Evolutionary conservation across 2,329 filamentous ascomycete genomes (phyloP).

Genomic region (Penicillium brevicompactum): DNA sequence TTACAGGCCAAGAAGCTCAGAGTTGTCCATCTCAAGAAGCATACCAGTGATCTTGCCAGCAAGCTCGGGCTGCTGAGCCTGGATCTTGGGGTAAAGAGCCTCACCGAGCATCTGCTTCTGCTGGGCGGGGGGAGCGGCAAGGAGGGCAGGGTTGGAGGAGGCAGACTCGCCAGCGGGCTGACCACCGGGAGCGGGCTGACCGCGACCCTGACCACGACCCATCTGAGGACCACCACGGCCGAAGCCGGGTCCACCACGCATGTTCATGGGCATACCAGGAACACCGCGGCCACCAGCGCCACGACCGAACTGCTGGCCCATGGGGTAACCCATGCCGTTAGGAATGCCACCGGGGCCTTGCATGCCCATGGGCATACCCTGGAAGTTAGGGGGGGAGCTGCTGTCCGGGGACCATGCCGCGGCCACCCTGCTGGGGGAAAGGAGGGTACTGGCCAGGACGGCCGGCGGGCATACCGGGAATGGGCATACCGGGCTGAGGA

Average conservation of each 20-base stretch:
- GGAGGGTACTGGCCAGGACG: conserved; percentile 85
- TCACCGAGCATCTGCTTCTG: conserved; percentile 99
- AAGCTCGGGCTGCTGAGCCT: conserved; percentile 88
- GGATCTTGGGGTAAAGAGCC: conserved; percentile 97
- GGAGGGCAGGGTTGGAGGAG: conserved; percentile 51
- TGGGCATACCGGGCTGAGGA: conserved; percentile 55
- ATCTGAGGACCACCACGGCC: conserved; percentile 48
- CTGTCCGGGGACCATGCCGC: conserved; percentile 79
- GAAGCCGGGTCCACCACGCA: conserved; percentile 51
- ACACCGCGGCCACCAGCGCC: conserved; percentile 70
- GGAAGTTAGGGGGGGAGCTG: conserved; percentile 85
- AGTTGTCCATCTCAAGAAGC: conserved; percentile 99
- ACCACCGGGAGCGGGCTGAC: conserved; percentile 41
- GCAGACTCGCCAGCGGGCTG: conserved; percentile 40
- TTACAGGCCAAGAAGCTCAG: conserved; percentile 92
- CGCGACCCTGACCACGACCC: conserved; percentile 45
- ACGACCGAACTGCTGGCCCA: conserved; percentile 73
- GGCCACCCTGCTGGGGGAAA: conserved; percentile 84
- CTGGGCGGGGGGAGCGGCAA: conserved; percentile 64
- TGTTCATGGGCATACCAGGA: conserved; percentile 69
- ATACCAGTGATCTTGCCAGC: conserved; percentile 99
- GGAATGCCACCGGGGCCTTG: conserved; percentile 68
- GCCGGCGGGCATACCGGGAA: conserved; percentile 73
- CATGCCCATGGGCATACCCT: conserved; percentile 65
- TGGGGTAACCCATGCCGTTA: conserved; percentile 78